Base-by-base conservation (phyloP, 805 yeast species). In the Diddensiella transvaalensis region DNA sequence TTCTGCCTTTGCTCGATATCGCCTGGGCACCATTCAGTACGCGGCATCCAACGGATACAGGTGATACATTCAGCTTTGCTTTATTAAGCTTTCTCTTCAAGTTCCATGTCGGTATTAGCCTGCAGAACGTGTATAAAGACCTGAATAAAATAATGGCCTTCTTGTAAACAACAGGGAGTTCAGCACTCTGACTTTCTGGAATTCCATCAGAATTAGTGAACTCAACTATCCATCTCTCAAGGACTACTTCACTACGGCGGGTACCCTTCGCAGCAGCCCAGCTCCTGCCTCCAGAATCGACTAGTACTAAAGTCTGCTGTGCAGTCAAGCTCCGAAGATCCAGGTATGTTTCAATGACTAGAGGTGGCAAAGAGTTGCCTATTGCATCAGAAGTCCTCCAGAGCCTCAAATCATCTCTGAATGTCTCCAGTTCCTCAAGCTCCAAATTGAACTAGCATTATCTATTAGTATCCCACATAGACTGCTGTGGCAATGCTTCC, bases 141-240 rank as follows among this genome's bases (percentile, higher is more conserved):
- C 97, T 79, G 56, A 93, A 80, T 24, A 85, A 67, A 0, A 89
- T 70, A 21, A 87, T 78, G 24, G 90, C 77, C 56, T 83, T 85
- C 58, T 86, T 87, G 67, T 86, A 85, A 5, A 86, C 76, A 38
- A 75, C 66, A 1, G 89, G 85, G 13, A 85, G 71, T 46, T 86
- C 93, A 19, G 59, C 57, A 17, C 18, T 13, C 32, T 17, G 38
- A 35, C 21, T 13, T 35, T 35, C 38, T 6, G 15, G 8, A 6
- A 35, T 10, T 17, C 18, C 8, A 52, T 51, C 6, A 56, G 6
- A 8, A 19, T 17, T 11, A 35, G 40, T 33, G 51, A 90, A 77
- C 63, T 90, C 96, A 29, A 93, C 69, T 21, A 88, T 72, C 99
- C 99, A 93, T 50, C 99, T 75, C 61, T 93, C 99, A 49, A 93